These are phyloP conservation scores for Diaporthe sp. DNA, from an alignment of 2,329 filamentous ascomycete species.

Conservation along the genomic window DNA sequence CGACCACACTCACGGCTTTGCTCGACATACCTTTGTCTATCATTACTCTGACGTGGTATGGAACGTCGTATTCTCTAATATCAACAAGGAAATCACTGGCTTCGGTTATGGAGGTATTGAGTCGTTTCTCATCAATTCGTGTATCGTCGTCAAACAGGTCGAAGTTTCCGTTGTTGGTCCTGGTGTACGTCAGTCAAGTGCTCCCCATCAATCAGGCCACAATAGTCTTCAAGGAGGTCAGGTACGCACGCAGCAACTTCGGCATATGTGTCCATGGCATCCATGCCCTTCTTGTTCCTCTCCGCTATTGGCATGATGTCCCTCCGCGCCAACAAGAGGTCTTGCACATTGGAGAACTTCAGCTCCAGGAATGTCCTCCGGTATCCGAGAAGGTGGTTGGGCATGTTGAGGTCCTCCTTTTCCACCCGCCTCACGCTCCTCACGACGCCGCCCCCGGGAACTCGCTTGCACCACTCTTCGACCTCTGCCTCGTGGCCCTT, in stretches of 20 bases:
- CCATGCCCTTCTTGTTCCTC: slow-evolving; percentile 96
- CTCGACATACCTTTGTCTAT: slow-evolving; percentile 74
- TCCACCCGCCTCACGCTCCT: slow-evolving; percentile 83
- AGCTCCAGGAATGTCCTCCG: slow-evolving; percentile 89
- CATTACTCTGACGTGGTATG: slow-evolving; percentile 98
- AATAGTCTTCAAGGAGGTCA: too few species aligned
- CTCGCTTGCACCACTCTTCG: slow-evolving; percentile 90
- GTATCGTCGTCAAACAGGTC: slow-evolving; percentile 94
- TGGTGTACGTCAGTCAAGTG: slow-evolving; percentile 51
- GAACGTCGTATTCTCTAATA: slow-evolving; percentile 99
- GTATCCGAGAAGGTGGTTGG: slow-evolving; percentile 95
- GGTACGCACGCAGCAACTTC: slow-evolving; percentile 84
- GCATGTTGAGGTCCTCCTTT: slow-evolving; percentile 94
- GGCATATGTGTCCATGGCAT: slow-evolving; percentile 97
- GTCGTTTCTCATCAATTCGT: slow-evolving; percentile 84
- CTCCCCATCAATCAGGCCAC: slow-evolving; percentile 23
- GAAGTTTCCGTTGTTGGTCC: slow-evolving; percentile 79
- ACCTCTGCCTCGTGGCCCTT: slow-evolving; percentile 91
- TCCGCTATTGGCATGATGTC: slow-evolving; percentile 92
- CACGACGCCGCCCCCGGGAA: slow-evolving; percentile 83
- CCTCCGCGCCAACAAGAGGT: slow-evolving; percentile 86
- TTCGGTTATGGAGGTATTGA: slow-evolving; percentile 81
- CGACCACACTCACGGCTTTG: not conserved
- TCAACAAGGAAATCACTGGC: slow-evolving; percentile 98
- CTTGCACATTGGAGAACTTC: slow-evolving; percentile 86